Base-by-base conservation (phyloP, 2,329 filamentous ascomycete genomes). In the Penicillium sp. region DNA sequence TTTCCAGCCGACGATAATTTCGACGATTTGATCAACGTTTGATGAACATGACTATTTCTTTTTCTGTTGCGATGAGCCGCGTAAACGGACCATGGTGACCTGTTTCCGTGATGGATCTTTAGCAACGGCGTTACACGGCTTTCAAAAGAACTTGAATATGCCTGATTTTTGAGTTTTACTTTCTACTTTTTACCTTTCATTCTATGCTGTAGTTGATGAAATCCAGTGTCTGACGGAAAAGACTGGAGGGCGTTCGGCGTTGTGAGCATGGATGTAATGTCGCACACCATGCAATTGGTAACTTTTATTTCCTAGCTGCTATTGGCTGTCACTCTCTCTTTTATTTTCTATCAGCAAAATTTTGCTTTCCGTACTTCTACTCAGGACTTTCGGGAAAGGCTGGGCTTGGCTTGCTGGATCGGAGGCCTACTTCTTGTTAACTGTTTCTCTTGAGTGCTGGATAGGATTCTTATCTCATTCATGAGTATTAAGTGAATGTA, bases 1-100 rank as follows among this genome's bases (percentile, higher is more conserved):
- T 67, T 72, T 52, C 69, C 67, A 12, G 55, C 67, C 2, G 69
- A 70, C 25, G 69, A 72, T 26, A 60, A 59, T 15, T 72, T 72
- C 56, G 68, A 71, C 25, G 67, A 72, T 46, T 55, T 72, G 54
- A 69, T 72, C 56, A 72, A 72, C 49, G 67, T 69, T 23, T 69
- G 52, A 67, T 37, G 31, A 35, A 35, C 8, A 27, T 20, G 25
- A 12, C 25, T 18, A n/a, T 26, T 20, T 26, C 6, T 27, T 26
- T 20, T 23, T 37, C 11, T 27, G 6, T 12, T 11, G 25, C 37
- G 12, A 11, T 26, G 31, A 26, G 6, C 9, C 7, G 18, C 18
- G 37, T 9, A 18, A 18, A 18, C n/a, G 7, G 33, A n/a, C 11
- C 15, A 18, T n/a, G 5, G 15, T 37, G 15, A 37, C 15, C n/a